Base-by-base conservation (phyloP, 2,329 filamentous ascomycete species). In the Neofusicoccum kwambonambiense region DNA sequence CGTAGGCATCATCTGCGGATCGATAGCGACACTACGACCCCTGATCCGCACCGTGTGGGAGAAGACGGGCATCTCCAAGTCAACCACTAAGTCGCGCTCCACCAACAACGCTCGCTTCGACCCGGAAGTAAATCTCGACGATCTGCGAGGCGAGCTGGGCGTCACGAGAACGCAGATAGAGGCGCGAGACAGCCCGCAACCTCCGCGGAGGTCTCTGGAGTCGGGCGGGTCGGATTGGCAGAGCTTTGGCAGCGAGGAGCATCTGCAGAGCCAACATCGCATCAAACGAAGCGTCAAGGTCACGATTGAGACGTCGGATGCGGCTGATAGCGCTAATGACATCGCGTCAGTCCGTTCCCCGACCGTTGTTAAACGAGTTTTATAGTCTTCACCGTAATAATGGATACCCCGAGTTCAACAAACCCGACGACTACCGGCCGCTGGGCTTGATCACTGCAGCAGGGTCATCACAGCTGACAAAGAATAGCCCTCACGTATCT, bases 1-100 rank as follows among this genome's bases (percentile, higher is more conserved):
- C 1, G 72, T 74, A 27, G 74, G 79, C 9, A 81, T 82, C 37
- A 76, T 75, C 11, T 82, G 82, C 9, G 80, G 77, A 19, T 81
- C 77, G 67, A 76, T 84, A 9, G 81, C 81, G 3, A 83, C 81
- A 1, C 75, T 84, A 2, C 79, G 81, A 1, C 83, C 83, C 0
- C 75, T 85, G 0, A 74, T 84, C 49, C 79, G 74, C 31, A 65
- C 64, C 45, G 64, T 70, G 12, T 50, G 73, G 12, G 70, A 68
- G 67, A 67, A 64, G 3, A 56, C 73, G 12, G 69, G 71, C 7
- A 61, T 72, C 3, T 64, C 41, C n/a, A 60, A 60, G n/a, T 35
- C 39, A 1, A n/a, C n/a, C 39, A 45, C 39, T 5, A 47, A 27
- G 12, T 47, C 54, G 1, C 39, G 39, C 2, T 45, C 42, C 15